phyloP scores from a whole-genome alignment of 2,329 filamentous ascomycete species.

The Ophiocordyceps robertsii region DNA sequence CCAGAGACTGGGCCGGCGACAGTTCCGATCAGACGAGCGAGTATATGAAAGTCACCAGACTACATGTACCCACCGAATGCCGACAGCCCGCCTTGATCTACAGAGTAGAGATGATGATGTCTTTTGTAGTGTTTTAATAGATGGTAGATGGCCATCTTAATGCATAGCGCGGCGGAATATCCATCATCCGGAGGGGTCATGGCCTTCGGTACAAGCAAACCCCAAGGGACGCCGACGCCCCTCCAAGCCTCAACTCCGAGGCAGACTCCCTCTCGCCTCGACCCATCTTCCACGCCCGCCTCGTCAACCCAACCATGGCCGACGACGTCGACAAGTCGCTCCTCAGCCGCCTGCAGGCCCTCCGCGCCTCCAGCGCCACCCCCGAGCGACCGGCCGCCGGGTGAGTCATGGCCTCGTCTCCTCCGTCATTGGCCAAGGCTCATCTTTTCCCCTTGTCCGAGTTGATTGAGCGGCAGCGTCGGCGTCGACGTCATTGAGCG shows the following conservation, averaged over 20 bases:
- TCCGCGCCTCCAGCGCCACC: constrained; percentile 24
- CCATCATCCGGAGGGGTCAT: no score
- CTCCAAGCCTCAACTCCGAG: neutral
- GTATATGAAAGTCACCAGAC: neutral
- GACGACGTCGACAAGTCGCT: constrained; percentile 31
- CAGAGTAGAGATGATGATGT: no score
- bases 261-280: neutral
- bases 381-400: constrained; percentile 4
- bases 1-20: neutral
- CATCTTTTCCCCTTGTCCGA: neutral
- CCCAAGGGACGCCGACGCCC: no score
- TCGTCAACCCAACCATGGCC: constrained; percentile 12
- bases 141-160: no score
- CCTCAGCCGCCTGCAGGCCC: constrained; percentile 39
- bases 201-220: no score
- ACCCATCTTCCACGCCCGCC: neutral
- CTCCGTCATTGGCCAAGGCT: no score
- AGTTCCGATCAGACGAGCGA: neutral
- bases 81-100: neutral
- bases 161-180: no score
- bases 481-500: constrained; percentile 26
- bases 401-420: no score
- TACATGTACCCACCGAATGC: neutral
- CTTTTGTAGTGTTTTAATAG: no score
- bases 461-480: constrained; percentile 2